phyloP scores from a whole-genome alignment of 2,329 filamentous ascomycete genomes.

The Fusarium chaquense region DNA sequence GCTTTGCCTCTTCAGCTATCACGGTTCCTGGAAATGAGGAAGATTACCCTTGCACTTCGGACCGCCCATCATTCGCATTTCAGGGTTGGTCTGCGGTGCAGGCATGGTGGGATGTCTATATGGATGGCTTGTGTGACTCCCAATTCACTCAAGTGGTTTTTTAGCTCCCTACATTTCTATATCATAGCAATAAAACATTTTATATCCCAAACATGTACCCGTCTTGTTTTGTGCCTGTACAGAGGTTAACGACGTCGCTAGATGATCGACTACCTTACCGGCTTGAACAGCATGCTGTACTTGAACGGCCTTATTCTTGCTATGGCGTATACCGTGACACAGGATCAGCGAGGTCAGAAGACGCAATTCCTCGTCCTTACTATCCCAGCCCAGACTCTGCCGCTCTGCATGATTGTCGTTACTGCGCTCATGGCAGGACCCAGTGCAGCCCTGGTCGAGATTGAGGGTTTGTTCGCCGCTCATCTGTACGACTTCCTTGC shows the following conservation, averaged over 20 bases:
- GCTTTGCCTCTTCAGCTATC: constrained; percentile 73
- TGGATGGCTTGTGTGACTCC: constrained; percentile 75
- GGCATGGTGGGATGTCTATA: constrained; percentile 81
- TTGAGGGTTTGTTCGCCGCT: constrained; percentile 85
- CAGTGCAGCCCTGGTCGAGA: constrained; percentile 72
- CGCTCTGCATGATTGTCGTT: constrained; percentile 81
- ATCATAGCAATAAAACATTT: constrained; percentile 41
- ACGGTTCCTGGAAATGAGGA: constrained; percentile 87
- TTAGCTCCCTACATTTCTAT: constrained; percentile 70
- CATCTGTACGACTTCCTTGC: constrained; percentile 93
- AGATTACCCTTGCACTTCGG: constrained; percentile 78
- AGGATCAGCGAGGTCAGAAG: constrained; percentile 84
- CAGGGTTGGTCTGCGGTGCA: constrained; percentile 72
- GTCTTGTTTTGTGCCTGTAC: constrained; percentile 20
- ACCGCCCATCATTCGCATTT: constrained; percentile 75
- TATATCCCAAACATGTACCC: constrained; percentile 24
- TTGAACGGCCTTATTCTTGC: constrained; percentile 79
- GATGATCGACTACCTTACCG: constrained; percentile 51
- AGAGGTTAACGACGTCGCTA: constrained; percentile 46
- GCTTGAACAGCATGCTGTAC: constrained; percentile 59
- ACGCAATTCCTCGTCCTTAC: constrained; percentile 85
- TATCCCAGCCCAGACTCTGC: constrained; percentile 84
- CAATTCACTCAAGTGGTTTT: constrained; percentile 70
- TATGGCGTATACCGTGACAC: constrained; percentile 84
- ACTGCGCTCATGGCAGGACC: constrained; percentile 72